Conservation (phyloP, 129 eudicot species). For the Flaveria brownii region DNA sequence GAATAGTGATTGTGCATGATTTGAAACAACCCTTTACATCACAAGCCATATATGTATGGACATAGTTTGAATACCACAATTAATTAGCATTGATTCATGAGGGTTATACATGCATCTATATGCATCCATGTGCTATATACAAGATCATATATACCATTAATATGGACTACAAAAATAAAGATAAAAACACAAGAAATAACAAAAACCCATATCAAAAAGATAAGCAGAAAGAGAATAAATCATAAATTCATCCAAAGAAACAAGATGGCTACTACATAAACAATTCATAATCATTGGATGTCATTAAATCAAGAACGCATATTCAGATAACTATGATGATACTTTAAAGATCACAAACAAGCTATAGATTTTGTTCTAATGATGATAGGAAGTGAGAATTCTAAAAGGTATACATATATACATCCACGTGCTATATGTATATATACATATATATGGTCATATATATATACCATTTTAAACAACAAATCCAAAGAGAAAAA, state of each 20-base stretch:
- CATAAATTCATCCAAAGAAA: neutral
- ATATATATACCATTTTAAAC: neutral
- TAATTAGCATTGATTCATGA: neutral
- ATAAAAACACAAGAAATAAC: constrained; percentile 3
- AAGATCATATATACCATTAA: neutral
- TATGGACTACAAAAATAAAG: neutral
- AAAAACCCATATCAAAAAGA: constrained; percentile 3
- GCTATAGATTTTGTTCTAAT: constrained; percentile 91
- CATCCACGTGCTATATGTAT: neutral
- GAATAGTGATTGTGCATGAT: neutral
- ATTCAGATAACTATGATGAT: neutral
- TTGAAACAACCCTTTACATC: constrained; percentile 12
- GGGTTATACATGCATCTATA: no score
- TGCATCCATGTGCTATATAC: neutral
- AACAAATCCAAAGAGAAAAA: neutral
- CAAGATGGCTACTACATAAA: neutral
- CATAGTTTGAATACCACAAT: constrained; percentile 9
- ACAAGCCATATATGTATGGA: constrained; percentile 3
- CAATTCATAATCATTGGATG: neutral
- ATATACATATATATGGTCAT: neutral
- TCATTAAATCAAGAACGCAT: neutral
- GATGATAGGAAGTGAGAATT: constrained; percentile 88
- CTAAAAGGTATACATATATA: constrained; percentile 54
- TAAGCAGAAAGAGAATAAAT: neutral
- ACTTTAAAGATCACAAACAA: neutral